Evolutionary conservation across 1,284 basidiomycete genomes (phyloP).

Genomic region (Apiotrichum laibachii): DNA sequence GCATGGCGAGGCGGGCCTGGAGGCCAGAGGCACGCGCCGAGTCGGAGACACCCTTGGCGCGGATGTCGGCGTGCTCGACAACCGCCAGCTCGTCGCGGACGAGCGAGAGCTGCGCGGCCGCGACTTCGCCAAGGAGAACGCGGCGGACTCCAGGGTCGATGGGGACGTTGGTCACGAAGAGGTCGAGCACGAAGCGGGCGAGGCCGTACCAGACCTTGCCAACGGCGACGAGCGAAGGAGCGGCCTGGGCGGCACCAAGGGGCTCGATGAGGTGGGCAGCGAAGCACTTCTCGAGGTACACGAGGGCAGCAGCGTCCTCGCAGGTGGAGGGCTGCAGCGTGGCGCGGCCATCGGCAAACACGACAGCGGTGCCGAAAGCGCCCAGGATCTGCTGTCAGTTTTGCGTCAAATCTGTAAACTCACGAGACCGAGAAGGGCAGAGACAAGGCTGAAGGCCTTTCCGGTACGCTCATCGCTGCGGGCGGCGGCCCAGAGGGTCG

Average conservation of each 20-base stretch:
- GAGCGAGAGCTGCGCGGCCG: slow-evolving; percentile 55
- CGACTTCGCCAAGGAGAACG: slow-evolving; percentile 58
- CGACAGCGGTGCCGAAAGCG: slow-evolving; percentile 22
- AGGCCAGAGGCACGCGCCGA: slow-evolving; percentile 56
- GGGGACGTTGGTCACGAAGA: slow-evolving; percentile 83
- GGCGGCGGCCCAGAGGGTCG: slow-evolving; percentile 26
- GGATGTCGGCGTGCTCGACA: slow-evolving; percentile 60
- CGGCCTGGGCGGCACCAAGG: slow-evolving; percentile 7
- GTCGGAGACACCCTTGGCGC: slow-evolving; percentile 61
- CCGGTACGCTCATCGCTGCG: slow-evolving; percentile 12
- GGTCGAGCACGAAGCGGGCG: slow-evolving; percentile 48
- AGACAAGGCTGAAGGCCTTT: slow-evolving; percentile 18
- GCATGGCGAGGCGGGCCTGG: slow-evolving; percentile 41
- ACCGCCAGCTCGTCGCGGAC: slow-evolving; percentile 60
- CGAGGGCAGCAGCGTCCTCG: slow-evolving; percentile 8
- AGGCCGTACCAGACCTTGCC: slow-evolving; percentile 63
- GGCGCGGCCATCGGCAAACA: slow-evolving; percentile 2
- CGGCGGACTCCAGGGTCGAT: slow-evolving; percentile 80
- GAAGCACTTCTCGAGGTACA: slow-evolving; percentile 20
- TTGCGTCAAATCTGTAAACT: not conserved
- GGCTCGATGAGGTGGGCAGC: slow-evolving; percentile 13
- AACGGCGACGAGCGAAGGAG: slow-evolving; percentile 15
- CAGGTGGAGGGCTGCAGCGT: not conserved
- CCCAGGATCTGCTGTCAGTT: slow-evolving; percentile 23
- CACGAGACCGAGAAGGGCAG: slow-evolving; percentile 22